A percentile compares a stretch with the other conserved stretches of the same genome.
phyloP scores from a whole-genome alignment of 306 rosid species.

The Rubus parviflorus region DNA sequence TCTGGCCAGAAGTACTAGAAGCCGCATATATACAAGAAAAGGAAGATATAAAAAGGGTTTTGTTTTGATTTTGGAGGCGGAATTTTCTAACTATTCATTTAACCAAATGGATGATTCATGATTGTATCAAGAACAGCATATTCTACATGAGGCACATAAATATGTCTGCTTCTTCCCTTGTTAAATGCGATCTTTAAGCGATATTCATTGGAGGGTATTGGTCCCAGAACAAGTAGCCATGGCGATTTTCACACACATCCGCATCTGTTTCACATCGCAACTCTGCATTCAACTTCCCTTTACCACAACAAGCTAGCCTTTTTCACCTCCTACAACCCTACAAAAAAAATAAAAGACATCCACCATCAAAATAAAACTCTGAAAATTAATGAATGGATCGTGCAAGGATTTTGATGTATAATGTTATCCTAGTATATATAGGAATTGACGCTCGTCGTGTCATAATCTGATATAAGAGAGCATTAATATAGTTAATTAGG shows the following conservation, averaged over 20 bases:
- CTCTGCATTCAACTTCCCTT: constrained; percentile 35
- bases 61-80: neutral
- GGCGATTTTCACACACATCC: constrained; percentile 27
- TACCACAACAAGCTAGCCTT: constrained; percentile 67
- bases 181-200: neutral
- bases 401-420: too few relatives aligned
- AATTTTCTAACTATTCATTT: neutral
- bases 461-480: too few relatives aligned
- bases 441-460: too few relatives aligned
- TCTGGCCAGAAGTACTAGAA: neutral
- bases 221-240: constrained; percentile 53
- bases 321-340: constrained; percentile 34
- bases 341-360: neutral
- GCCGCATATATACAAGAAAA: neutral
- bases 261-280: constrained; percentile 27
- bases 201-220: constrained; percentile 48
- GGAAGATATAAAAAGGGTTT: neutral
- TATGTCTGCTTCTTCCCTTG: neutral
- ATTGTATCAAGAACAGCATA: neutral
- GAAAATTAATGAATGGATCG: too few relatives aligned
- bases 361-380: too few relatives aligned
- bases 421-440: too few relatives aligned
- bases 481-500: too few relatives aligned
- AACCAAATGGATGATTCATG: neutral
- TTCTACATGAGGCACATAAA: neutral